Base-by-base conservation (phyloP, 108 stramenopile genomes). In the Nitzschia putrida region DNA sequence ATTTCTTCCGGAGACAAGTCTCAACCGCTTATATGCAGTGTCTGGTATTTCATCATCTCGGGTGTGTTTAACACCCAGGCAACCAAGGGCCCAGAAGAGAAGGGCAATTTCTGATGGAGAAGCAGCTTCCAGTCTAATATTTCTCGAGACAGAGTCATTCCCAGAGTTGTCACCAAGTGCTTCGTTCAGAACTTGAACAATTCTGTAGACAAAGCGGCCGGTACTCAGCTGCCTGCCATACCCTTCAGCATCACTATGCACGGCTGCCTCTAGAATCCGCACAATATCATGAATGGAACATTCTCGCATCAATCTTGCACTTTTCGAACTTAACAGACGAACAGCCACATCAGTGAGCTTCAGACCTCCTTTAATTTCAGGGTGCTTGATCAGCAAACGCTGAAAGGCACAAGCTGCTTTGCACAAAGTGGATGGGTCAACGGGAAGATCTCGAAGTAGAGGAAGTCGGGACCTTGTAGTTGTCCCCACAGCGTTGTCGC, bases 351-450 rank as follows among this genome's bases (percentile, higher is more conserved):
- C 56, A 25, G 68, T 70, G 18, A 85, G 59, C n/a, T 64, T 74
- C 68, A 65, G 59, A 1, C 74, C 69, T 56, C 78, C 75, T 37
- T 66, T 74, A 16, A 80, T 77, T 8, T 69, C 38, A 2, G 71
- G 71, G 44, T 74, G 64, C 13, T 64, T 68, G 18, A 21, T 45
- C n/a, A 76, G 29, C 24, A 81, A 50, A 8, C 72, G 53, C 14
- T 79, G 58, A 38, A 71, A 78, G n/a, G 55, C 57, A 57, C 71
- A 74, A 16, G 78, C 69, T 8, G 80, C 72, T 66, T 80, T 82
- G 47, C 74, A 80, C 51, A 85, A 53, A 23, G 81, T 83, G 0
- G 81, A 73, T 18, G 85, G 85, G 59, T 85, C 85, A 14, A 83
- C 59, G 8, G 73, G 40, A 12, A 85, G 69, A 59, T 85, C 81